A percentile compares a stretch with the other conserved stretches of the same genome.
phyloP scores from a whole-genome alignment of 2,329 filamentous ascomycete species.

The Aspergillus proliferans region DNA sequence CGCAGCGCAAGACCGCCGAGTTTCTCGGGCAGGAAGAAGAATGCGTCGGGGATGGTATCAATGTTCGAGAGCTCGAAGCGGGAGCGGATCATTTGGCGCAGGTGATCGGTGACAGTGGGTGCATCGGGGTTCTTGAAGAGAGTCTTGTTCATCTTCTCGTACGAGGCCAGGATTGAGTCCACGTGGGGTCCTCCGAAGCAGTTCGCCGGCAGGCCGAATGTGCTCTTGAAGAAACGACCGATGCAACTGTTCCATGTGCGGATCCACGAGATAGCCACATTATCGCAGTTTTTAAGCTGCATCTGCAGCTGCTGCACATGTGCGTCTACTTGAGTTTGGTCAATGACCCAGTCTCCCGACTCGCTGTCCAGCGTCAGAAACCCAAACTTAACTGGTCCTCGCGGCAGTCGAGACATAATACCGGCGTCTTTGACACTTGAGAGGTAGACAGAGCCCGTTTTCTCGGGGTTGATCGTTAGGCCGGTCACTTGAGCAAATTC shows the following conservation, averaged over 20 bases:
- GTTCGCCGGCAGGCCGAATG: conserved; percentile 46
- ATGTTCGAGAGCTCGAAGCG: conserved; percentile 41
- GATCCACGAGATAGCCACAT: conserved; percentile 46
- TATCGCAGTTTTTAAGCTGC: conserved; percentile 39
- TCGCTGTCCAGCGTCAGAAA: conserved; percentile 38
- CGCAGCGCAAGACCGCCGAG: conserved; percentile 44
- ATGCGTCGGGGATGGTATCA: conserved; percentile 38
- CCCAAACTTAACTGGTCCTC: conserved; percentile 49
- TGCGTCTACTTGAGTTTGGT: conserved; percentile 31
- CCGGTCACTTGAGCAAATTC: conserved; percentile 40
- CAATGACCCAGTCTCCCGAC: conserved; percentile 33
- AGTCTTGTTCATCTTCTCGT: conserved; percentile 41
- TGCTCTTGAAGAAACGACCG: conserved; percentile 46
- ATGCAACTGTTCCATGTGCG: conserved; percentile 52
- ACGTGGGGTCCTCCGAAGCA: conserved; percentile 47
- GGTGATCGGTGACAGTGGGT: conserved; percentile 43
- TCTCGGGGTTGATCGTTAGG: conserved; percentile 39
- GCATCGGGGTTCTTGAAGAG: conserved; percentile 31
- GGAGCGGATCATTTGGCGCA: conserved; percentile 11
- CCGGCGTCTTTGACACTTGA: conserved; percentile 21
- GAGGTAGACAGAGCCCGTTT: conserved; percentile 34
- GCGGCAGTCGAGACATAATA: conserved; percentile 36
- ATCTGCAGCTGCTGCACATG: conserved; percentile 36
- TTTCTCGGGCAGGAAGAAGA: conserved; percentile 43
- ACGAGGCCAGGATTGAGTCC: conserved; percentile 42